Percentiles rank a stretch among this genome's conserved stretches.
These are phyloP conservation scores for Blastobotrys parvus DNA, from an alignment of 805 yeast genomes.

Conservation along the genomic window DNA sequence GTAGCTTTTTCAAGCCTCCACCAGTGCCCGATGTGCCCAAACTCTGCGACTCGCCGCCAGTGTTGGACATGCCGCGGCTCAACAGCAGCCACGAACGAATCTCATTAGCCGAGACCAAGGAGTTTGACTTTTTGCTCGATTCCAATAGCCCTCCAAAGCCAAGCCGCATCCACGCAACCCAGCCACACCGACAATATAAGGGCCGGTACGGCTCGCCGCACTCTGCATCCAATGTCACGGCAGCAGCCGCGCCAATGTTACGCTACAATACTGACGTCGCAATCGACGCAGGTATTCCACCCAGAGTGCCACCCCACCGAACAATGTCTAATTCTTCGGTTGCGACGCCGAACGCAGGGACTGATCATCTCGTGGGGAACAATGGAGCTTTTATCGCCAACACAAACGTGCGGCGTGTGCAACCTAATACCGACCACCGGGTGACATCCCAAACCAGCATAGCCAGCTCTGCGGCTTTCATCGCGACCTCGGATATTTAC, in stretches of 20 bases:
- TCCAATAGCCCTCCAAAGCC: not conserved
- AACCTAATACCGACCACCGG: no score
- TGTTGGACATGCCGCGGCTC: not conserved
- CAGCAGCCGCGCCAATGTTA: conserved; percentile 1
- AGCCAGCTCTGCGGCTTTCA: no score
- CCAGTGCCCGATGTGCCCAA: no score
- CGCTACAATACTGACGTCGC: not conserved
- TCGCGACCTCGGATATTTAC: no score
- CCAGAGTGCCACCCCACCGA: conserved; percentile 20
- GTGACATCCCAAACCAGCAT: no score
- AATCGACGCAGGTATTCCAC: conserved; percentile 23
- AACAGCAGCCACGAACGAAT: no score
- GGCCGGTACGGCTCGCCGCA: not conserved
- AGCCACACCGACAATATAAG: not conserved
- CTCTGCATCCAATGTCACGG: not conserved
- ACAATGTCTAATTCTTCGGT: not conserved
- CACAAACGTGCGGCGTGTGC: no score
- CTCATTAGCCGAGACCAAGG: no score
- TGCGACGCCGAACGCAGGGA: not conserved
- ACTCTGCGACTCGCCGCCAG: no score
- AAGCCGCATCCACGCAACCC: not conserved
- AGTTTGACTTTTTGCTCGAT: not conserved
- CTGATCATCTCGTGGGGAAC: no score
- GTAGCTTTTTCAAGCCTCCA: not conserved
- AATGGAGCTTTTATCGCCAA: no score